Conservation (phyloP, 164 flowering plant genomes). For the Kalanchoe fedtschenkoi region DNA sequence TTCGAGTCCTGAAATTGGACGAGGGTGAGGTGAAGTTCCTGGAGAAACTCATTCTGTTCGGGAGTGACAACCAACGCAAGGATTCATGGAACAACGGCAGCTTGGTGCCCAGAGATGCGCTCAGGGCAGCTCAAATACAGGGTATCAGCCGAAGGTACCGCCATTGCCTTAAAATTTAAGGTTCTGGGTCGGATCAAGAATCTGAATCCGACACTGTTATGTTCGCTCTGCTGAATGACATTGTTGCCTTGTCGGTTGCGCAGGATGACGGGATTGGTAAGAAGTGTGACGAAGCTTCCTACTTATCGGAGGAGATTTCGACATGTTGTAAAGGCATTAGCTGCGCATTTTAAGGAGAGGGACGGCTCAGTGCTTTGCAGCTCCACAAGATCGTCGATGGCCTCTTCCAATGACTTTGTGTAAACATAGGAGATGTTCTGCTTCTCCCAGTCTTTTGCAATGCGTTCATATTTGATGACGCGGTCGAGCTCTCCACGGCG, state of each 20-base stretch:
- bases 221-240: neutral
- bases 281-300: constrained; percentile 66
- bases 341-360: constrained; percentile 24
- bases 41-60: constrained; percentile 55
- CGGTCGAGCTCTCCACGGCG: too few relatives aligned
- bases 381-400: constrained; percentile 14
- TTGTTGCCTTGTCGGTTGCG: constrained; percentile 13
- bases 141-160: constrained; percentile 82
- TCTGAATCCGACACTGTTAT: neutral
- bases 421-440: neutral
- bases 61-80: constrained; percentile 33
- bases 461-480: neutral
- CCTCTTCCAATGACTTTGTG: constrained; percentile 15
- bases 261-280: constrained; percentile 66
- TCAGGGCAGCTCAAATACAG: constrained; percentile 77
- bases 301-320: constrained; percentile 64
- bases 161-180: neutral
- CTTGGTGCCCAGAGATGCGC: constrained; percentile 40
- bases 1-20: constrained; percentile 36
- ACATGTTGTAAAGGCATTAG: constrained; percentile 50
- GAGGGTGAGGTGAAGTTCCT: constrained; percentile 52
- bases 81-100: constrained; percentile 65
- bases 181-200: neutral
- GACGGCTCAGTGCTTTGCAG: constrained; percentile 12
- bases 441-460: too few relatives aligned